Percentiles rank a stretch among this genome's conserved stretches.
Evolutionary conservation across 257 asterid species (phyloP).

Genomic region (Apocynum venetum): DNA sequence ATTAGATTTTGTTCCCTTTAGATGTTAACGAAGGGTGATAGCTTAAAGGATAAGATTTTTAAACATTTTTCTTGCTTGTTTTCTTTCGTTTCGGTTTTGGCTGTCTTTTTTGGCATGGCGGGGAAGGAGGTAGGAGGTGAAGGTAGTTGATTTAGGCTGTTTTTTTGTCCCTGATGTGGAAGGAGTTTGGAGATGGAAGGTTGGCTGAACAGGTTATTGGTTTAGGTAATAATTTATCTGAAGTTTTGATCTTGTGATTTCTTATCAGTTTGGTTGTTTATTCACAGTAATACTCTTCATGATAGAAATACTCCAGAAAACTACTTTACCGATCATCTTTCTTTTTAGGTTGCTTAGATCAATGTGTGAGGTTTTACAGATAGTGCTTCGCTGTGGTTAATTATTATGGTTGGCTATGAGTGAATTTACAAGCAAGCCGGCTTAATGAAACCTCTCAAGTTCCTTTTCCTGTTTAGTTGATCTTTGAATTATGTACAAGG

Average conservation of each 20-base stretch:
- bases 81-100: background rate
- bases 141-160: background rate
- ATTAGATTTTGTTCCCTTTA: background rate
- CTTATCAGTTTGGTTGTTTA: background rate
- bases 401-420: background rate
- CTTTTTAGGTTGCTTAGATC: background rate
- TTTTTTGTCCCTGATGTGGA: background rate
- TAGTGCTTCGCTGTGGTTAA: background rate
- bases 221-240: background rate
- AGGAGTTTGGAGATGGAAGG: background rate
- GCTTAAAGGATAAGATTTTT: background rate
- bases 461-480: background rate
- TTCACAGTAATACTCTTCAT: background rate
- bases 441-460: background rate
- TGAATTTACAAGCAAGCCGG: background rate
- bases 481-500: background rate
- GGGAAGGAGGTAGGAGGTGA: background rate
- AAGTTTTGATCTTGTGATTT: background rate
- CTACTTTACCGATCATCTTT: slow-evolving; percentile 4
- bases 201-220: background rate
- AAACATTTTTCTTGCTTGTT: background rate
- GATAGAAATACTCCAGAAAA: background rate
- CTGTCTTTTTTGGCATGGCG: background rate
- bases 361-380: background rate
- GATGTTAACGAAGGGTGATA: background rate